phyloP scores from a whole-genome alignment of 2,329 filamentous ascomycete genomes.

The Aspergillus candidus region DNA sequence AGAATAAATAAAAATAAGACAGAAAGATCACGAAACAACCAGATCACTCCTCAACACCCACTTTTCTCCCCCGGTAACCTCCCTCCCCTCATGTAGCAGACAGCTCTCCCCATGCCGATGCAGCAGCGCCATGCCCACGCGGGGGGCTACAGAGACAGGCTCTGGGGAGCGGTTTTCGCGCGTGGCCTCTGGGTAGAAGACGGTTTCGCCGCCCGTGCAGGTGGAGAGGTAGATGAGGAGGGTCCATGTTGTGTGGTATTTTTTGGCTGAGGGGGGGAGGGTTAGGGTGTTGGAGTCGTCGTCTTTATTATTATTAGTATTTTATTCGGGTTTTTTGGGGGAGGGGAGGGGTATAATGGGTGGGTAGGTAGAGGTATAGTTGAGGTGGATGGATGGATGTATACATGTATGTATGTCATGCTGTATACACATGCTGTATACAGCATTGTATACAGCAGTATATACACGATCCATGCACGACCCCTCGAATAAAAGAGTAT shows the following conservation, averaged over 20 bases:
- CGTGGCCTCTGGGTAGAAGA: constrained; percentile 70
- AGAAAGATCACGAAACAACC: constrained; percentile 31
- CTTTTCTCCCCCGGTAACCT: constrained; percentile 76
- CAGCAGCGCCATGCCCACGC: constrained; percentile 78
- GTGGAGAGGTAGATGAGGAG: constrained; percentile 81
- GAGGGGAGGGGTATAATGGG: no score
- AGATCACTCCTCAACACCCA: constrained; percentile 86
- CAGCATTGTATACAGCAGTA: no score
- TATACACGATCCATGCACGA: no score
- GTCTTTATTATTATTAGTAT: constrained; percentile 47
- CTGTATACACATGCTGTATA: no score
- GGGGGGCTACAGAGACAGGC: constrained; percentile 65
- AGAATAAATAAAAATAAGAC: not conserved
- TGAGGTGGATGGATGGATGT: no score
- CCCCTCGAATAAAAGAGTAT: not conserved
- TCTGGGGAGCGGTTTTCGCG: constrained; percentile 45
- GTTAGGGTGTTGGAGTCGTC: constrained; percentile 76
- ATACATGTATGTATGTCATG: no score
- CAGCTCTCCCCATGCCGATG: constrained; percentile 88
- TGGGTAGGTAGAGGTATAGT: no score
- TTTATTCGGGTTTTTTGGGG: no score
- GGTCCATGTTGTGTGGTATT: constrained; percentile 80
- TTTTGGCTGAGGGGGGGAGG: constrained; percentile 46
- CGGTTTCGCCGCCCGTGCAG: constrained; percentile 80
- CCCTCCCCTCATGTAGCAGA: constrained; percentile 77